phyloP scores from a whole-genome alignment of 345 rosid species.

The Rhizophora apiculata region DNA sequence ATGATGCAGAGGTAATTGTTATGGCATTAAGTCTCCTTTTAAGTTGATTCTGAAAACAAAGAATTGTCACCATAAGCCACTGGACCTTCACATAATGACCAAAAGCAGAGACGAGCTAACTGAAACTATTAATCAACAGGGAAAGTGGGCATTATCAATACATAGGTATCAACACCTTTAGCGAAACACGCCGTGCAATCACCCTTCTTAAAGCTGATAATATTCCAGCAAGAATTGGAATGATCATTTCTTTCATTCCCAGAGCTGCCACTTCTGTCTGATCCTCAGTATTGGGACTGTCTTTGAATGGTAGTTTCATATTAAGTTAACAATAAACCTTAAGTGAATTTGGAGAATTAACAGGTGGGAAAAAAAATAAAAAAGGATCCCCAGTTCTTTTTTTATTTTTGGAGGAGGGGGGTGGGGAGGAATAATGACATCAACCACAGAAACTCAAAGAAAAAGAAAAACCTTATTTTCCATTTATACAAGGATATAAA shows the following conservation, averaged over 20 bases:
- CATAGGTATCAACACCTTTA: slow-evolving; percentile 54
- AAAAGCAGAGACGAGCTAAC: background rate
- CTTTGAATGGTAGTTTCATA: slow-evolving; percentile 58
- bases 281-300: slow-evolving; percentile 37
- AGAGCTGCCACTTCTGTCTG: slow-evolving; percentile 48
- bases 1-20: slow-evolving; percentile 81
- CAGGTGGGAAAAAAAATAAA: slow-evolving; percentile 5
- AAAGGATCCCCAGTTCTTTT: background rate
- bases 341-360: slow-evolving; percentile 1
- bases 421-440: background rate
- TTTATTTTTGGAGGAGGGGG: too few species aligned
- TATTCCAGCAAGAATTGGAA: slow-evolving; percentile 92
- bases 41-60: slow-evolving; percentile 63
- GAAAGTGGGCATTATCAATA: slow-evolving; percentile 6
- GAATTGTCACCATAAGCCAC: background rate
- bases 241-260: slow-evolving; percentile 69
- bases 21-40: slow-evolving; percentile 90
- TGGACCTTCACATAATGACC: background rate
- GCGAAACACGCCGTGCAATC: slow-evolving; percentile 89
- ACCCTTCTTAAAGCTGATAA: slow-evolving; percentile 91
- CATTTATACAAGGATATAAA: slow-evolving; percentile 62
- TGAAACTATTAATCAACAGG: slow-evolving; percentile 1
- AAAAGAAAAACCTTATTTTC: background rate
- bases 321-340: slow-evolving; percentile 49
- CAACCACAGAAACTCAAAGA: background rate